Evolutionary conservation across 2,329 filamentous ascomycete species (phyloP).

Genomic region (Penicillium sp.): DNA sequence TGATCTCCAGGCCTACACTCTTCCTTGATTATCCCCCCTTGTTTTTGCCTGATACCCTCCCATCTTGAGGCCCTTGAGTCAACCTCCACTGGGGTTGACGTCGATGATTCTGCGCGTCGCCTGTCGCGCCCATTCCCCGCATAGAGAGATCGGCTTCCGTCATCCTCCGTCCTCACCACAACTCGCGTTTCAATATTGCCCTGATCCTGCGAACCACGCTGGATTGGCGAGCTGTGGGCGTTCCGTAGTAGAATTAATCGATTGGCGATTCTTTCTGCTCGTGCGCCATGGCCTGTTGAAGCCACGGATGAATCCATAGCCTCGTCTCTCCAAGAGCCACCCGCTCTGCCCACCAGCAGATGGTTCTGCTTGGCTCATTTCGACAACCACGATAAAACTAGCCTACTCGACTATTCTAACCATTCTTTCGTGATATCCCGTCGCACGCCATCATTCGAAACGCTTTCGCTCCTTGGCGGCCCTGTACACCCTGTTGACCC

Average conservation of each 20-base stretch:
- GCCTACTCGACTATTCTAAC: slow-evolving; percentile 10
- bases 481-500: slow-evolving; percentile 19
- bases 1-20: slow-evolving; percentile 9
- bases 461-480: slow-evolving; percentile 9
- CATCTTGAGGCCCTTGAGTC: slow-evolving; percentile 10
- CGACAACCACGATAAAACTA: slow-evolving; percentile 1
- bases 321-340: slow-evolving; percentile 43
- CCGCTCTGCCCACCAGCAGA: slow-evolving; percentile 53
- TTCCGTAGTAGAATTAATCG: slow-evolving; percentile 19
- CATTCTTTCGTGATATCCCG: slow-evolving; percentile 18
- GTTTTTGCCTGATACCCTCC: slow-evolving; percentile 3
- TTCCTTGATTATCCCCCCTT: slow-evolving; percentile 9
- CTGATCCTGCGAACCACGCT: background rate
- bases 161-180: slow-evolving; percentile 25
- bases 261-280: slow-evolving; percentile 14
- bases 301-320: slow-evolving; percentile 49
- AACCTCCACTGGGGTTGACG: slow-evolving; percentile 30
- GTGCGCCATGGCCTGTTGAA: slow-evolving; percentile 49
- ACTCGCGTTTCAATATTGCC: slow-evolving; percentile 10
- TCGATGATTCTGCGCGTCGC: slow-evolving; percentile 34
- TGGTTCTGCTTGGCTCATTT: slow-evolving; percentile 44
- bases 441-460: slow-evolving; percentile 9
- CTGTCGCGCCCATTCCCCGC: slow-evolving; percentile 35
- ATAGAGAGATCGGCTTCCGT: slow-evolving; percentile 28
- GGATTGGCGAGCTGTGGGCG: background rate